Evolutionary conservation across 805 yeast species (phyloP).

Genomic region (Grigorovia humatica): DNA sequence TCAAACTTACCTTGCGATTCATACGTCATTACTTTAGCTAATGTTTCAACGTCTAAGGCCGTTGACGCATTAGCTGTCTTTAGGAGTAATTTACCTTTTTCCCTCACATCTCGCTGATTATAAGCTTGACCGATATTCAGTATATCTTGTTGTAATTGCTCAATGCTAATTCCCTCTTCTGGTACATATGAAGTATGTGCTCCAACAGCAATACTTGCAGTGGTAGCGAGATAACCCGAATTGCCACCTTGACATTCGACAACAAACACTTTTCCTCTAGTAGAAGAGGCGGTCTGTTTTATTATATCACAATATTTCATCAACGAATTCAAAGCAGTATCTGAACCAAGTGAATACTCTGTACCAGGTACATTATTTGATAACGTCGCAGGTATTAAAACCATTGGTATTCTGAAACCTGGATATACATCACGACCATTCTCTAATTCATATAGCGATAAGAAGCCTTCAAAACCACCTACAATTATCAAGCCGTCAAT

Average conservation of each 20-base stretch:
- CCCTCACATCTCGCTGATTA: conserved; percentile 39
- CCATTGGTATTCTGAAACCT: conserved; percentile 67
- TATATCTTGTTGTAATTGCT: conserved; percentile 55
- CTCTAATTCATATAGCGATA: conserved; percentile 55
- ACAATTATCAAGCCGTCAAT: conserved; percentile 64
- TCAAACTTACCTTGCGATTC: conserved; percentile 59
- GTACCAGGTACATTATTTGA: conserved; percentile 82
- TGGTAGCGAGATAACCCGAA: conserved; percentile 67
- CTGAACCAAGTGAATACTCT: conserved; percentile 66
- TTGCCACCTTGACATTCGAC: conserved; percentile 83
- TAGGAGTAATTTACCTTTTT: conserved; percentile 51
- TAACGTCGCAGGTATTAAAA: conserved; percentile 70
- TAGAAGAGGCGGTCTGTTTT: conserved; percentile 68
- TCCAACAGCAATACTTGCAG: conserved; percentile 58
- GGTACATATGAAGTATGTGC: conserved; percentile 70
- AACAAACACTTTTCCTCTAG: conserved; percentile 67
- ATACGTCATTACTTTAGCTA: conserved; percentile 54
- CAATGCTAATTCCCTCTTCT: conserved; percentile 53
- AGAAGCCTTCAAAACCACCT: conserved; percentile 77
- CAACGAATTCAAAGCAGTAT: conserved; percentile 62
- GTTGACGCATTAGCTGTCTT: conserved; percentile 61
- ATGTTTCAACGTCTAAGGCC: conserved; percentile 52
- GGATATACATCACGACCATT: conserved; percentile 52
- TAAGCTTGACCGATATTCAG: conserved; percentile 49
- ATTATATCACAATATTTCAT: conserved; percentile 67